phyloP scores from a whole-genome alignment of 1,139 yeast species.

The Zygosaccharomyces pseudobailii region DNA sequence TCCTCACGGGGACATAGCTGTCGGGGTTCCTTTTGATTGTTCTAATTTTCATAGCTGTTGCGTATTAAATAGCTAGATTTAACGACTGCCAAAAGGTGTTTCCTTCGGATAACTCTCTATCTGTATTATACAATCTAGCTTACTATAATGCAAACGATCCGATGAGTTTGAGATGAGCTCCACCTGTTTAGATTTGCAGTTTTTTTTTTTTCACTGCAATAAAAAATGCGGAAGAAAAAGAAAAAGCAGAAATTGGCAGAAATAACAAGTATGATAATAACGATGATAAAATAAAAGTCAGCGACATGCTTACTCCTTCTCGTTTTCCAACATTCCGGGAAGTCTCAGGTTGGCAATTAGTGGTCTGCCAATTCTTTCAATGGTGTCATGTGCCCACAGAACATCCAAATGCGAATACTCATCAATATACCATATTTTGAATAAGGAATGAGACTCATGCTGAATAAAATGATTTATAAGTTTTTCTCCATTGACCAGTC shows the following conservation, averaged over 20 bases:
- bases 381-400: conserved; percentile 79
- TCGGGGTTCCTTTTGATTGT: conserved; percentile 89
- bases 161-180: conserved; percentile 13
- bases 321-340: conserved; percentile 8
- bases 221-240: conserved; percentile 2
- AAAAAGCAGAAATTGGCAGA: conserved; percentile 1
- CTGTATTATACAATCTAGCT: neutral
- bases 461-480: conserved; percentile 43
- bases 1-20: conserved; percentile 84
- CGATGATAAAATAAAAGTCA: neutral
- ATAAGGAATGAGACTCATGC: conserved; percentile 44
- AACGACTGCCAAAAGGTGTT: too few species aligned
- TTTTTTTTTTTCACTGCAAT: conserved; percentile 7
- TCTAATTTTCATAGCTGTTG: conserved; percentile 59
- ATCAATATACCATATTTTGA: conserved; percentile 43
- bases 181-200: neutral
- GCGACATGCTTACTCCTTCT: neutral
- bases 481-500: conserved; percentile 55
- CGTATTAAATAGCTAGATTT: neutral
- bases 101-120: too few species aligned
- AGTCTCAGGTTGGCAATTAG: conserved; percentile 29
- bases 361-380: conserved; percentile 47
- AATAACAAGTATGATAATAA: neutral
- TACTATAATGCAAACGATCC: conserved; percentile 1
- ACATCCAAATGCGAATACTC: conserved; percentile 87